A percentile compares a stretch with the other conserved stretches of the same genome.
phyloP scores from a whole-genome alignment of 345 rosid genomes.

The Brassica juncea region DNA sequence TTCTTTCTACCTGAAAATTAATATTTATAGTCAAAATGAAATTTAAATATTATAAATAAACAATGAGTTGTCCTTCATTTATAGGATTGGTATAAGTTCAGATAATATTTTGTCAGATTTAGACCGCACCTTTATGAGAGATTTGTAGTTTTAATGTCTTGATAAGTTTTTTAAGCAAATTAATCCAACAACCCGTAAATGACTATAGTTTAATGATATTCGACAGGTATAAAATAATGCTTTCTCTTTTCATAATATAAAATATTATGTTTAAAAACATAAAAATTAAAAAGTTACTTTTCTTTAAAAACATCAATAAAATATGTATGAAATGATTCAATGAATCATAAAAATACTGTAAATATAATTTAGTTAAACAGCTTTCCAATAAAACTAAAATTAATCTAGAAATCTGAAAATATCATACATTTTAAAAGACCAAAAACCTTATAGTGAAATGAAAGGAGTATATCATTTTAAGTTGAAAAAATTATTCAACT shows the following conservation, averaged over 20 bases:
- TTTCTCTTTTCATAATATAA: not conserved
- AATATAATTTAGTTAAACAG: not conserved
- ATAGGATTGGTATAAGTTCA: not conserved
- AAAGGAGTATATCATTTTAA: no score
- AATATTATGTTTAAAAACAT: not conserved
- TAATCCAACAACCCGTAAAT: not conserved
- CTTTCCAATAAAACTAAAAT: not conserved
- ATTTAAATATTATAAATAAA: not conserved
- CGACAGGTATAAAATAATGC: not conserved
- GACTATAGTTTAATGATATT: not conserved
- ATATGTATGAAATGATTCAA: not conserved
- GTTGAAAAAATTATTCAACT: no score
- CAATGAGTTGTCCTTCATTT: not conserved
- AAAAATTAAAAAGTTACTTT: not conserved
- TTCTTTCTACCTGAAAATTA: constrained; percentile 13
- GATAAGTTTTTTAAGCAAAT: not conserved
- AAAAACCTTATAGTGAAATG: no score
- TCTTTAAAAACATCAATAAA: not conserved
- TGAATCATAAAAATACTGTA: not conserved
- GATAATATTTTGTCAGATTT: not conserved
- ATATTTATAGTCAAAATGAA: not conserved
- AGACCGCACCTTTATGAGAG: not conserved
- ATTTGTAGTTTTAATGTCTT: not conserved
- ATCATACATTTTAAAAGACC: no score
- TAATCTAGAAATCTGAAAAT: not conserved